Conservation (phyloP, 371 early-diverging fungal species). For the Amoeboaphelidium protococcarum region DNA sequence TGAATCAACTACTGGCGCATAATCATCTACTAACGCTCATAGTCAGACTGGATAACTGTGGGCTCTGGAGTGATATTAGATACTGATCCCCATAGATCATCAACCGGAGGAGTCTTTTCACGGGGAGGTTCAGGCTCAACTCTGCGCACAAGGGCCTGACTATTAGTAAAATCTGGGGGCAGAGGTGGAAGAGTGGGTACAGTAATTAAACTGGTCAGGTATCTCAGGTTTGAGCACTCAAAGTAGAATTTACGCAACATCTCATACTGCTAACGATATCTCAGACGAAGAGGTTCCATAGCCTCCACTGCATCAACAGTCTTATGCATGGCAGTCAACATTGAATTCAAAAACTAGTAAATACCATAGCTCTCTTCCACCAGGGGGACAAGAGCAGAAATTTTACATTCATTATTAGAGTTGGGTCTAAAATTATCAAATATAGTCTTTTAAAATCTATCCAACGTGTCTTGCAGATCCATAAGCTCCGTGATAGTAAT, state of each 20-base stretch:
- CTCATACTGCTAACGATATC: slow-evolving; percentile 61
- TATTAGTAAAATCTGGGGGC: not conserved
- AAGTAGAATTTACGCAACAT: slow-evolving; percentile 63
- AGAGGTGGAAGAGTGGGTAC: slow-evolving; percentile 55
- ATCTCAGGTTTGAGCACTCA: slow-evolving; percentile 63
- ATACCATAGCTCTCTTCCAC: slow-evolving; percentile 87
- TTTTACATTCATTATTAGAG: slow-evolving; percentile 77
- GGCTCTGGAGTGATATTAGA: not conserved
- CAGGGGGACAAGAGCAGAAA: slow-evolving; percentile 78
- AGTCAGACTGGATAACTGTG: not conserved
- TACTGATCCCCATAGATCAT: not conserved
- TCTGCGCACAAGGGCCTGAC: not conserved
- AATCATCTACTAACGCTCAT: not conserved
- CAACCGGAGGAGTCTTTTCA: not conserved
- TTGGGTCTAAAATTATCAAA: slow-evolving; percentile 53
- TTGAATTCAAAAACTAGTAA: slow-evolving; percentile 75
- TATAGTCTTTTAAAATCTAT: slow-evolving; percentile 61
- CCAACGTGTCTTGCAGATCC: slow-evolving; percentile 62
- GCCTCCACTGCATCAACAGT: slow-evolving; percentile 59
- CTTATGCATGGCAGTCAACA: slow-evolving; percentile 86
- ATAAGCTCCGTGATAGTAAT: slow-evolving; percentile 82
- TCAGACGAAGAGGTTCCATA: slow-evolving; percentile 52
- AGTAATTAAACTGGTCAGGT: slow-evolving; percentile 66
- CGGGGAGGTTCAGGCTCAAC: not conserved
- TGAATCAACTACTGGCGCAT: not conserved